Evolutionary conservation across 176 grass and related monocot species (phyloP).

Genomic region (Raddia guianensis): DNA sequence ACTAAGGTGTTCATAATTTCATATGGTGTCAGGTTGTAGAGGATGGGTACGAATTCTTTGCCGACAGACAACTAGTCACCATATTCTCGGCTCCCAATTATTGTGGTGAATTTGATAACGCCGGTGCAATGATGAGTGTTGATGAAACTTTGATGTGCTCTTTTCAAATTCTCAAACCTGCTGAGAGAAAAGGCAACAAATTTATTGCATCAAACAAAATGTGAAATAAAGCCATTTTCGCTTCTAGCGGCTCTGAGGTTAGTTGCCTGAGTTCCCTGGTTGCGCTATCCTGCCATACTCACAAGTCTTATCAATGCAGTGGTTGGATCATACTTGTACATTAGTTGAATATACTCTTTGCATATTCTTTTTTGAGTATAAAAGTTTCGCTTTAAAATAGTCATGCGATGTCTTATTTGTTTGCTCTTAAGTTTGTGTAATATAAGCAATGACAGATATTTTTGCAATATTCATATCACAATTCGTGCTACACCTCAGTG

Average conservation of each 20-base stretch:
- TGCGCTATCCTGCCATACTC: neutral
- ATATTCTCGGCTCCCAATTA: constrained; percentile 97
- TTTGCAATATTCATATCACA: neutral
- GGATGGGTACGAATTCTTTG: constrained; percentile 98
- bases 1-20: constrained; percentile 29
- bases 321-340: constrained; percentile 5
- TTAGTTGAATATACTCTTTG: neutral
- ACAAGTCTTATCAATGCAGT: neutral
- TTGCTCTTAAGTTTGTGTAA: constrained; percentile 10
- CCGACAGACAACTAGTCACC: constrained; percentile 85
- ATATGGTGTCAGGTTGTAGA: constrained; percentile 77
- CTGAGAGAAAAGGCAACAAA: constrained; percentile 72
- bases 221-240: constrained; percentile 47
- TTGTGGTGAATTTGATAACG: constrained; percentile 95
- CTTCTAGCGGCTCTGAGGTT: constrained; percentile 43
- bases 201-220: constrained; percentile 80
- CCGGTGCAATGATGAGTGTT: constrained; percentile 96
- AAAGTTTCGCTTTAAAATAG: neutral
- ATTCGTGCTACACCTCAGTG: neutral
- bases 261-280: constrained; percentile 12
- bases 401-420: neutral
- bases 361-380: neutral
- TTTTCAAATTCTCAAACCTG: constrained; percentile 96
- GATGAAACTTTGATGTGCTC: constrained; percentile 96
- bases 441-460: neutral